Evolutionary conservation across 2,329 filamentous ascomycete genomes (phyloP).

Genomic region (Penicillium sp.): DNA sequence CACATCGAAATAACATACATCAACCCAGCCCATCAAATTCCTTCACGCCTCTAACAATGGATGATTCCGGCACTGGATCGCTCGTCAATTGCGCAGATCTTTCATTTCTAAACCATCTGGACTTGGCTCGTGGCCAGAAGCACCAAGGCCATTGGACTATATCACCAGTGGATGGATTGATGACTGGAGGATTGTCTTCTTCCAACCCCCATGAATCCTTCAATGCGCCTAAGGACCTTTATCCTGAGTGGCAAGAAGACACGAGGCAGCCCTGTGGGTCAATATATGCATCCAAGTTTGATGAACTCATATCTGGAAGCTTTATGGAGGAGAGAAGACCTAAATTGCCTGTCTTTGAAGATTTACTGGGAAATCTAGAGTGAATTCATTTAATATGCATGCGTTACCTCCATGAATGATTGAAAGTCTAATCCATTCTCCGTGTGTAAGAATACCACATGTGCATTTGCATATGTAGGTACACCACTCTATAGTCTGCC

Average conservation of each 20-base stretch:
- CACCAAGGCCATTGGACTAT: background rate
- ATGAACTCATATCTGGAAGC: background rate
- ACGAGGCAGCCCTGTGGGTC: background rate
- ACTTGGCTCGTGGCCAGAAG: background rate
- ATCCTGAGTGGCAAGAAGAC: background rate
- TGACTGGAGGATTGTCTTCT: background rate
- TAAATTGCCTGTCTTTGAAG: background rate
- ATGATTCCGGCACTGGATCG: background rate
- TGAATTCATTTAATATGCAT: background rate
- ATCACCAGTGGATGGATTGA: background rate
- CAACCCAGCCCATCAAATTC: background rate
- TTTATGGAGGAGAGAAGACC: background rate
- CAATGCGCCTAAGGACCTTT: background rate
- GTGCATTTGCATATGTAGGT: background rate
- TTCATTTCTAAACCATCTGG: background rate
- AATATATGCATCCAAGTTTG: background rate
- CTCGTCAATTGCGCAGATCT: background rate
- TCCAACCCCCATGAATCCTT: too few species aligned
- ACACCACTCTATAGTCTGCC: slow-evolving; percentile 9
- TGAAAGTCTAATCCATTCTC: background rate
- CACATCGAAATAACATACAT: background rate
- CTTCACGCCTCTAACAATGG: background rate
- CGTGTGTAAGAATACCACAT: background rate
- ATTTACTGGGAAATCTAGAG: background rate
- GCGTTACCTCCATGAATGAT: background rate